These are phyloP conservation scores for Samsoniella hepiali DNA, from an alignment of 2,329 filamentous ascomycete species.

Conservation along the genomic window DNA sequence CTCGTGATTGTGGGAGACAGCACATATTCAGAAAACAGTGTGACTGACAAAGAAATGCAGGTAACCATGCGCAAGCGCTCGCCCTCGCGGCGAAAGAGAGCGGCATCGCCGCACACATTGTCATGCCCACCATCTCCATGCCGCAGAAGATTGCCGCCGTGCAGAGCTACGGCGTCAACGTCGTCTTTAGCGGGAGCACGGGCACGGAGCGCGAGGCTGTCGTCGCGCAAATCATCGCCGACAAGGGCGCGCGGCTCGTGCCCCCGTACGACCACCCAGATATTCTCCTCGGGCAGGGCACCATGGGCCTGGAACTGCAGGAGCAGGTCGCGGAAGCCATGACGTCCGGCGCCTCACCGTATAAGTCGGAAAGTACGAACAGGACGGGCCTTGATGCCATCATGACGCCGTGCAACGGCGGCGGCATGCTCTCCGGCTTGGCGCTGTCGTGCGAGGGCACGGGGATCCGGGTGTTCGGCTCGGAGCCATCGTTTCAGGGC, in stretches of 20 bases:
- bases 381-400: slow-evolving; percentile 61
- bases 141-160: slow-evolving; percentile 88
- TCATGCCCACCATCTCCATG: slow-evolving; percentile 96
- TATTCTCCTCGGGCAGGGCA: slow-evolving; percentile 84
- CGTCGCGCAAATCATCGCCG: slow-evolving; percentile 60
- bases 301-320: slow-evolving; percentile 84
- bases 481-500: slow-evolving; percentile 78
- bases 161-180: slow-evolving; percentile 67
- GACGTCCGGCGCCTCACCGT: slow-evolving; percentile 33
- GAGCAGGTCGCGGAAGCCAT: slow-evolving; percentile 63
- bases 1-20: too few relatives aligned
- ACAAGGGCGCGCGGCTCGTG: slow-evolving; percentile 74
- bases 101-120: slow-evolving; percentile 75
- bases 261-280: slow-evolving; percentile 92
- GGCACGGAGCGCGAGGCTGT: slow-evolving; percentile 76
- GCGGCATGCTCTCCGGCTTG: slow-evolving; percentile 80
- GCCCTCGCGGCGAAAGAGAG: slow-evolving; percentile 78
- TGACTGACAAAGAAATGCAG: too few relatives aligned
- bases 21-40: too few relatives aligned
- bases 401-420: slow-evolving; percentile 81
- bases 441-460: slow-evolving; percentile 73
- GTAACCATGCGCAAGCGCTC: slow-evolving; percentile 87
- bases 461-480: slow-evolving; percentile 74
- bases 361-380: slow-evolving; percentile 20
- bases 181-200: slow-evolving; percentile 84